Conservation (phyloP, 495 filamentous ascomycete genomes). For the Xylaria longipes region DNA sequence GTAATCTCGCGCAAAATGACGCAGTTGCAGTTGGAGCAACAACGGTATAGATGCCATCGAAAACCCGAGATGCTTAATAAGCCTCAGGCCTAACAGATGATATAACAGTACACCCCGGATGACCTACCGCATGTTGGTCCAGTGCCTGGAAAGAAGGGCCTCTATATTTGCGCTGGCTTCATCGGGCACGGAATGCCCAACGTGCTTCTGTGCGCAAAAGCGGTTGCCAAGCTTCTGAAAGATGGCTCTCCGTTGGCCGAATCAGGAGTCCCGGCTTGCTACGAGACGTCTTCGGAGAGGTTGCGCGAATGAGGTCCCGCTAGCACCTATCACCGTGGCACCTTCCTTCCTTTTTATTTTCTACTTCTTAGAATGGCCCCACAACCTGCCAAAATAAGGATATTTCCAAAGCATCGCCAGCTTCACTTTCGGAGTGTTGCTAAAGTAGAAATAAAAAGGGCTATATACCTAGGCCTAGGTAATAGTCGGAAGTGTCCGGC, state of each 20-base stretch:
- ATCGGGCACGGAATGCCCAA: slow-evolving; percentile 60
- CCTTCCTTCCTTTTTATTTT: no score
- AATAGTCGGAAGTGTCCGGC: no score
- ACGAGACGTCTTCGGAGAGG: slow-evolving; percentile 45
- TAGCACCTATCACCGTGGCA: not conserved
- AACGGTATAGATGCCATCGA: not conserved
- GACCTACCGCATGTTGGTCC: slow-evolving; percentile 51
- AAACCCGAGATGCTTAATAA: not conserved
- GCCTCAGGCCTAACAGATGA: not conserved
- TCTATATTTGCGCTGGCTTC: slow-evolving; percentile 56
- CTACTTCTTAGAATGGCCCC: no score
- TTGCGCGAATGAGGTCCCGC: slow-evolving; percentile 28
- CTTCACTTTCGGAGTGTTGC: no score
- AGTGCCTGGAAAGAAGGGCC: slow-evolving; percentile 50
- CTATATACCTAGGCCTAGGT: no score
- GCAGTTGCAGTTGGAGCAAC: not conserved
- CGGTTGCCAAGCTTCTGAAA: slow-evolving; percentile 52
- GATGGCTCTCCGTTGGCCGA: slow-evolving; percentile 43
- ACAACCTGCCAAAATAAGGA: no score
- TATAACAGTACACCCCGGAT: slow-evolving; percentile 46
- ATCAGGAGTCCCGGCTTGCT: slow-evolving; percentile 49
- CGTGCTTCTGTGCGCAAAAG: slow-evolving; percentile 54
- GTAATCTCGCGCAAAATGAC: not conserved
- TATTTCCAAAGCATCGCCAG: no score
- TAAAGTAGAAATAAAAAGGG: no score